Evolutionary conservation across 2,329 filamentous ascomycete genomes (phyloP).

Genomic region (Fusarium sp.): DNA sequence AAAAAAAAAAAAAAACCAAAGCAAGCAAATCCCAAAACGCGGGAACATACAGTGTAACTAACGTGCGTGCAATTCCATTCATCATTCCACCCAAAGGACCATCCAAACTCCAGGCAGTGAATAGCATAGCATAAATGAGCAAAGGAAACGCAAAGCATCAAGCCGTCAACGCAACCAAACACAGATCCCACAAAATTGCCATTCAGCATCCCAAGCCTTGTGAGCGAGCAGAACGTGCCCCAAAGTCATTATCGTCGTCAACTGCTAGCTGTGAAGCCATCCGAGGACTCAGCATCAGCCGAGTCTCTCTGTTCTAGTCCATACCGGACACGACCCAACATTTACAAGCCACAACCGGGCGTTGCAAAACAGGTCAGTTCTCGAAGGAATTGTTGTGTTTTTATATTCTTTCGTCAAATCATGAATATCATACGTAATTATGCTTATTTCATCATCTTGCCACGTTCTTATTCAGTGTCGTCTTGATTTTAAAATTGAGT

Average conservation of each 20-base stretch:
- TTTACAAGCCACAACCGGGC: slow-evolving; percentile 24
- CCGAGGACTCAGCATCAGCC: slow-evolving; percentile 28
- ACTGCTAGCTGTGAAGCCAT: slow-evolving; percentile 49
- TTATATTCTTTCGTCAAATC: slow-evolving; percentile 46
- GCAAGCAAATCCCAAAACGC: slow-evolving; percentile 13
- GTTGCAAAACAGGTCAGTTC: slow-evolving; percentile 27
- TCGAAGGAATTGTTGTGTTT: slow-evolving; percentile 30
- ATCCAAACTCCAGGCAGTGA: slow-evolving; percentile 50
- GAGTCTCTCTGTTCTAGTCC: slow-evolving; percentile 45
- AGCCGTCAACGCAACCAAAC: slow-evolving; percentile 36
- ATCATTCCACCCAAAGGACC: slow-evolving; percentile 22
- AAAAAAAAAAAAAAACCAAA: slow-evolving; percentile 3
- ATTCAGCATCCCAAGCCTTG: slow-evolving; percentile 42
- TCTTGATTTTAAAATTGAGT: slow-evolving; percentile 47
- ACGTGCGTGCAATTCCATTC: slow-evolving; percentile 28
- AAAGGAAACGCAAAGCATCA: slow-evolving; percentile 21
- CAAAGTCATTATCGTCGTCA: slow-evolving; percentile 50
- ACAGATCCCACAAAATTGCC: slow-evolving; percentile 36
- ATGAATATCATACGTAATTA: slow-evolving; percentile 46
- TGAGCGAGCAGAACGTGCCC: slow-evolving; percentile 39
- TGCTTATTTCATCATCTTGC: slow-evolving; percentile 39
- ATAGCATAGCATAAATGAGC: slow-evolving; percentile 31
- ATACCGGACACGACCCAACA: slow-evolving; percentile 31
- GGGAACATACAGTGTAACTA: slow-evolving; percentile 6
- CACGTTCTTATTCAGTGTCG: slow-evolving; percentile 16